phyloP scores from a whole-genome alignment of 768 basidiomycete species.

The Phlebiopsis flavidoalba region DNA sequence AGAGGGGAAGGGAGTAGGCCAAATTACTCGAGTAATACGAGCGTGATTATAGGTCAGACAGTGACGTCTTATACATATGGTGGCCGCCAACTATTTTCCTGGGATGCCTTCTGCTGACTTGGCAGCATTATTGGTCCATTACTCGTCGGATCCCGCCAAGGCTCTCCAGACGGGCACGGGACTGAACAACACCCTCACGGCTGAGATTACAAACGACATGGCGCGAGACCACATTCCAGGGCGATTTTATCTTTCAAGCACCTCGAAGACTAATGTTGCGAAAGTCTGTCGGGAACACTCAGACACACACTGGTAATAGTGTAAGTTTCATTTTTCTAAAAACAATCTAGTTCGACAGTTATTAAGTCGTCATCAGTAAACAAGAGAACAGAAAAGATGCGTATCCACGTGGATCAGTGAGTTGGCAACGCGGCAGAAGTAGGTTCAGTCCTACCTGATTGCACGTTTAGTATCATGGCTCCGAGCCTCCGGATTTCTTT shows the following conservation, averaged over 20 bases:
- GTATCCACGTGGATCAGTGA: not conserved
- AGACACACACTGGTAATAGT: slow-evolving; percentile 16
- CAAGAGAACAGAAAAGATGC: slow-evolving; percentile 8
- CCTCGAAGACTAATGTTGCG: slow-evolving; percentile 22
- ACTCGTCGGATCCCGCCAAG: slow-evolving; percentile 31
- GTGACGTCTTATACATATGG: slow-evolving; percentile 12
- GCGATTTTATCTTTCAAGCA: slow-evolving; percentile 22
- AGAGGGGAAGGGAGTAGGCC: too few species aligned
- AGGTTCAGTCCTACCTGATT: too few species aligned
- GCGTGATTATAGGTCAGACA: slow-evolving; percentile 14
- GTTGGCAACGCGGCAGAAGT: not conserved
- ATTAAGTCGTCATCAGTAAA: not conserved
- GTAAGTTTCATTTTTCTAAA: slow-evolving; percentile 6
- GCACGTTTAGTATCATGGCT: slow-evolving; percentile 29
- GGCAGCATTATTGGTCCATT: slow-evolving; percentile 14
- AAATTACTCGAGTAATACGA: not conserved
- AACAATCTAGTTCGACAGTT: too few species aligned
- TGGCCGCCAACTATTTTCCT: slow-evolving; percentile 20
- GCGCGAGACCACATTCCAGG: slow-evolving; percentile 23
- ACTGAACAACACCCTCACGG: slow-evolving; percentile 37
- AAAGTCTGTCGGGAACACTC: slow-evolving; percentile 12
- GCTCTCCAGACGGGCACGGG: slow-evolving; percentile 53
- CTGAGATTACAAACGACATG: slow-evolving; percentile 28
- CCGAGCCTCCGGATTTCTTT: slow-evolving; percentile 34
- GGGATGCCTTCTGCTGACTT: slow-evolving; percentile 13